Percentiles rank a stretch among this genome's conserved stretches.
Conservation (phyloP, 441 rosid species). For the Codiaeum variegatum region DNA sequence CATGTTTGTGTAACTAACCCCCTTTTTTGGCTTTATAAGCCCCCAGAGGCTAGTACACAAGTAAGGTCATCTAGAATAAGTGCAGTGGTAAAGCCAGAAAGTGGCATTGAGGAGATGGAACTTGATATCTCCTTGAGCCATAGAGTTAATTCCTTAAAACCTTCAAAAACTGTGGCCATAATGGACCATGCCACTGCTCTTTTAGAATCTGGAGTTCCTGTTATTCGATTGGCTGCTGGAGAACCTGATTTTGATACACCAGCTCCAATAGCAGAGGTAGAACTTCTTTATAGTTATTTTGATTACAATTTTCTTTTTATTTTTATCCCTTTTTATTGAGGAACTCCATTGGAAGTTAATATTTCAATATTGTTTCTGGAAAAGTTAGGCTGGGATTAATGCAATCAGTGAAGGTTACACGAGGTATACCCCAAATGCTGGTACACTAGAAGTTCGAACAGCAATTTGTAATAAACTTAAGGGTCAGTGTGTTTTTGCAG, state of each 20-base stretch:
- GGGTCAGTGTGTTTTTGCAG: conserved; percentile 37
- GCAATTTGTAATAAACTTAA: conserved; percentile 77
- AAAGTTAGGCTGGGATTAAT: conserved; percentile 74
- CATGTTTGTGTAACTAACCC: background rate
- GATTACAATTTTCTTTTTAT: background rate
- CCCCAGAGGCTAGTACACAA: conserved; percentile 9
- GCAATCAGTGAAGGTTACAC: conserved; percentile 92
- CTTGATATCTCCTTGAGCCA: conserved; percentile 78
- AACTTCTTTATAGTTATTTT: background rate
- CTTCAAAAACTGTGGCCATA: conserved; percentile 91
- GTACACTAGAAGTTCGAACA: conserved; percentile 67
- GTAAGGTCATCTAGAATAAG: conserved; percentile 19
- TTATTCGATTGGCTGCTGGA: conserved; percentile 89
- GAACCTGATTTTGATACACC: conserved; percentile 99
- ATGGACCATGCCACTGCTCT: conserved; percentile 90
- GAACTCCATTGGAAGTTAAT: background rate
- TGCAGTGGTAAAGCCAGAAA: conserved; percentile 44
- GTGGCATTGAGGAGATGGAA: conserved; percentile 37
- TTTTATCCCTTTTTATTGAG: background rate
- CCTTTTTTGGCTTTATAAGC: conserved; percentile 21
- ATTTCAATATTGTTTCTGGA: conserved; percentile 1
- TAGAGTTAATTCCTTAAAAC: conserved; percentile 72
- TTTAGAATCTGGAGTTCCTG: conserved; percentile 79
- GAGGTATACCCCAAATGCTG: conserved; percentile 85
- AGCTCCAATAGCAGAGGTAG: conserved; percentile 66